Evolutionary conservation across 306 rosid genomes (phyloP).

Genomic region (Crotalaria pallida): DNA sequence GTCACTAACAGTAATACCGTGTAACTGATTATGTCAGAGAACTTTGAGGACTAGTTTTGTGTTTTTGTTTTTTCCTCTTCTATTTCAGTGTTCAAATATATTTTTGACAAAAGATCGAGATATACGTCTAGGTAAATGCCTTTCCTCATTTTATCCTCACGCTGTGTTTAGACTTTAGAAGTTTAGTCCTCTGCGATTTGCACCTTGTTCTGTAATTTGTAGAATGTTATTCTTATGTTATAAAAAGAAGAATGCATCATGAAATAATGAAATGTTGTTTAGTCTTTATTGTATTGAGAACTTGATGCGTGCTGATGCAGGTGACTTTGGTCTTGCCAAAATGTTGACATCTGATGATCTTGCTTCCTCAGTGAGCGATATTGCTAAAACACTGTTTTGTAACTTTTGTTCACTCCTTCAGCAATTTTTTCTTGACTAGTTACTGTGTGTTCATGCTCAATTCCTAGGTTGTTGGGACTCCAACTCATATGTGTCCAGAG

Average conservation of each 20-base stretch:
- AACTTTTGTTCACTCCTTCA: neutral
- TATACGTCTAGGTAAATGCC: constrained; percentile 73
- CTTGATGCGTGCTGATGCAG: constrained; percentile 46
- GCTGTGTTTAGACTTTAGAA: neutral
- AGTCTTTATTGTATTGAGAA: too few species aligned
- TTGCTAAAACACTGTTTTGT: neutral
- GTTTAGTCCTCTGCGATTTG: too few species aligned
- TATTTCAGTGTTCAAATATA: constrained; percentile 90
- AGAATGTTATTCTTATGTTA: constrained; percentile 2
- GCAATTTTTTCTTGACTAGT: neutral
- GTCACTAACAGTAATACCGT: constrained; percentile 1
- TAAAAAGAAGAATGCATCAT: too few species aligned
- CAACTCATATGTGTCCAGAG: constrained; percentile 97
- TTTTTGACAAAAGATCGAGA: constrained; percentile 90
- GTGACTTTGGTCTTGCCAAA: constrained; percentile 98
- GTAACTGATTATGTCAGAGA: constrained; percentile 11
- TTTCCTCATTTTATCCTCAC: neutral
- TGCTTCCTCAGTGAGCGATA: constrained; percentile 82
- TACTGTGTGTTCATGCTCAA: neutral
- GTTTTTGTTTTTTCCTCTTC: constrained; percentile 16
- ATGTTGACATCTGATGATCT: constrained; percentile 93
- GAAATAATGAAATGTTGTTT: too few species aligned
- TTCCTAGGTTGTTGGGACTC: constrained; percentile 91
- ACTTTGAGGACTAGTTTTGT: constrained; percentile 8
- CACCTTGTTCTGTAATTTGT: neutral